Percentiles rank a stretch among this genome's conserved stretches.
These are phyloP conservation scores for Aspergillus egyptiacus DNA, from an alignment of 495 filamentous ascomycete genomes.

Conservation along the genomic window DNA sequence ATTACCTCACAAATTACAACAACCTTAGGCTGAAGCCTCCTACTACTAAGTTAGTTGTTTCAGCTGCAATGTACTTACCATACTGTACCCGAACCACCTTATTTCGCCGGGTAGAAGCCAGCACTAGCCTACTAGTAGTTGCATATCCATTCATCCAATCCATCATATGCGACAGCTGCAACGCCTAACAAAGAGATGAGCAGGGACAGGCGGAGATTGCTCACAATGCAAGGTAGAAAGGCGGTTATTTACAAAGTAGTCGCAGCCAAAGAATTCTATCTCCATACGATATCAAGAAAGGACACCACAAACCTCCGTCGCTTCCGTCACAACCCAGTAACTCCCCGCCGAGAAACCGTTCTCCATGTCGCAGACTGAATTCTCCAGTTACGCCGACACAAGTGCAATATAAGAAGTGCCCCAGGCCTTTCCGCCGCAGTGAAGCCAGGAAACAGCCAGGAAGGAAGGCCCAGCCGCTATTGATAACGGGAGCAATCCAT, in stretches of 20 bases:
- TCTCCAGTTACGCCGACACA: conserved; percentile 16
- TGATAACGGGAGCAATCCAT: not conserved
- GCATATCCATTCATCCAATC: no score
- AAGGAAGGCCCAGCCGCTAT: conserved; percentile 7
- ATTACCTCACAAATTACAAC: not conserved
- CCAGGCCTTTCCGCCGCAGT: not conserved
- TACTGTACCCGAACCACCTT: no score
- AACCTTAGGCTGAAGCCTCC: no score
- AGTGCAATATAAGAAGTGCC: conserved; percentile 11
- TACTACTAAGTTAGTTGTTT: no score
- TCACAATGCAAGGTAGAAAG: not conserved
- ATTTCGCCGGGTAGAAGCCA: no score
- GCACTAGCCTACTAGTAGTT: no score
- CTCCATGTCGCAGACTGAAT: conserved; percentile 9
- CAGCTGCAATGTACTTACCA: no score
- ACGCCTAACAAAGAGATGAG: no score
- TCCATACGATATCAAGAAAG: conserved; percentile 14
- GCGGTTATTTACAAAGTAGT: conserved; percentile 3
- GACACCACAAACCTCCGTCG: conserved; percentile 5
- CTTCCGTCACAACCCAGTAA: conserved; percentile 16
- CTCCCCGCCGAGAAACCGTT: conserved; percentile 13
- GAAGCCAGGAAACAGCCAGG: not conserved
- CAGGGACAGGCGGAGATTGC: no score
- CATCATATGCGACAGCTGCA: no score
- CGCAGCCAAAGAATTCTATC: conserved; percentile 18